Evolutionary conservation across 768 basidiomycete species (phyloP), one percentile per base, ranked within the genome.

Genomic region (Leccinum broughii): DNA sequence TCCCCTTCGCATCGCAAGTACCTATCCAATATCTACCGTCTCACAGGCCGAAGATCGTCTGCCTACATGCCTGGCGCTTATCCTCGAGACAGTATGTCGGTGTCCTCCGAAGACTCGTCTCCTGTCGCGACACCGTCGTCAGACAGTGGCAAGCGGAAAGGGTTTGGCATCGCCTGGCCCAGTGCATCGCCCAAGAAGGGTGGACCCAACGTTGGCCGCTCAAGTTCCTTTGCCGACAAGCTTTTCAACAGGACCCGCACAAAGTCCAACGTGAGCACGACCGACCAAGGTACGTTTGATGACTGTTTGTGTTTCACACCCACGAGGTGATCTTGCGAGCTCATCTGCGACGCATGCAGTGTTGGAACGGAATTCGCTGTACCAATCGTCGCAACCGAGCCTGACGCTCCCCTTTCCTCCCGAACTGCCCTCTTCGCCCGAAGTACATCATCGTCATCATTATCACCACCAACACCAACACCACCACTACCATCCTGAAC

Each of bases 71-170:
- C 80, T 34, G 77, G 73, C 9, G 62, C 77, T 2, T 79, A 81
- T 56, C 77, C 81, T 24, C 81, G 89, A 15, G 75, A 83, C 37
- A 91, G 89, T 66, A 76, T 83, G 55, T 87, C 86, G 26, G 73
- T 86, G 57, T 89, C 87, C 0, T 87, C 85, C 6, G 88, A 90
- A 63, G 88, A 89, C 65, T 88, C 86, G 26, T 79, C 79, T 34
- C 75, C 81, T 22, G 80, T 86, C n/a, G 74, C 79, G 6, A 87
- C 85, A 20, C 88, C 88, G 30, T 80, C 86, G 7, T 46, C 44
- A 46, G 77, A 85, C 60, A 71, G 76, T 66, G 71, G 76, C 61
- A 64, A 69, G 34, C 64, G 68, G 50, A 66, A 73, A 46, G 58
- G 73, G 51, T 68, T 71, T 22, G 74, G 78, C 1, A 71, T 80